Evolutionary conservation across 495 filamentous ascomycete species (phyloP).

Genomic region (Letharia columbiana): DNA sequence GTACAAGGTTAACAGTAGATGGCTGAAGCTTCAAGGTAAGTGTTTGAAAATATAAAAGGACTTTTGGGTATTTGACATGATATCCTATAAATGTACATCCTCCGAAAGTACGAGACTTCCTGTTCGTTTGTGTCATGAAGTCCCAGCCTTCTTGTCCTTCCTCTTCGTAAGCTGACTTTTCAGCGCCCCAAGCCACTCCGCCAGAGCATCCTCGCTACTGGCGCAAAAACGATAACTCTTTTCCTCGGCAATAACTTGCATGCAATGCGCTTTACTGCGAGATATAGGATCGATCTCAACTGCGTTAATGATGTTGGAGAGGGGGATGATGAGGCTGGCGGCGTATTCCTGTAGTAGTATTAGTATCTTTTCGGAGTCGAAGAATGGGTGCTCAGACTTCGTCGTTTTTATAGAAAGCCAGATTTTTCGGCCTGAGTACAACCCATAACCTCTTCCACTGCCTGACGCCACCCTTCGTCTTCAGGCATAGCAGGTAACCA

Average conservation of each 20-base stretch:
- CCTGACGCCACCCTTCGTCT: slow-evolving; percentile 74
- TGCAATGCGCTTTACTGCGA: slow-evolving; percentile 71
- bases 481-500: slow-evolving; percentile 79
- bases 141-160: slow-evolving; percentile 28
- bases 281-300: slow-evolving; percentile 87
- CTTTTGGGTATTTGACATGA: neutral
- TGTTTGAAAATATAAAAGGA: neutral
- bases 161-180: slow-evolving; percentile 79
- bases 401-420: slow-evolving; percentile 91
- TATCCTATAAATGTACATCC: neutral
- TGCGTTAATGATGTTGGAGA: slow-evolving; percentile 76
- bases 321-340: slow-evolving; percentile 69
- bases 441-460: slow-evolving; percentile 95
- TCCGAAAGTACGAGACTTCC: neutral
- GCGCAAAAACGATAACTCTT: slow-evolving; percentile 86
- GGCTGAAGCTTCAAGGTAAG: neutral
- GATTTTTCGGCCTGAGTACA: slow-evolving; percentile 75
- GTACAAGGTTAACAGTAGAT: neutral
- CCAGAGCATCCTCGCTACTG: slow-evolving; percentile 68
- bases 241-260: slow-evolving; percentile 92
- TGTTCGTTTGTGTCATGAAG: neutral
- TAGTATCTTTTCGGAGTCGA: neutral
- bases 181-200: slow-evolving; percentile 78
- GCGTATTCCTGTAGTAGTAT: slow-evolving; percentile 59
- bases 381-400: slow-evolving; percentile 36